A percentile compares a stretch with the other conserved stretches of the same genome.
Evolutionary conservation across 345 rosid genomes (phyloP).

Genomic region (Eucalyptus paniculata): DNA sequence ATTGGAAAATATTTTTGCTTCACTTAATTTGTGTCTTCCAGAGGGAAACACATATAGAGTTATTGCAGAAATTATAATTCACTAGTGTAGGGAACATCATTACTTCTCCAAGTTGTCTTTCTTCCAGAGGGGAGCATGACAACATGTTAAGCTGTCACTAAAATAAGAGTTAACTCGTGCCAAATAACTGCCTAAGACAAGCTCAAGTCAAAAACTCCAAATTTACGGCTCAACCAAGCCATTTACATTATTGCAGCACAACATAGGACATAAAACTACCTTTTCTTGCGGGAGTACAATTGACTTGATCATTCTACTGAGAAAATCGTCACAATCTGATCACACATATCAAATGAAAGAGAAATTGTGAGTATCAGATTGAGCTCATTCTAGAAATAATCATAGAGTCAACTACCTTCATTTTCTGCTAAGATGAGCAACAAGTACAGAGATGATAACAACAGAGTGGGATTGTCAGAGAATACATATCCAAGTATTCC

Average conservation of each 20-base stretch:
- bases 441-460: constrained; percentile 35
- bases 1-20: background rate
- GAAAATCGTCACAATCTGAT: constrained; percentile 23
- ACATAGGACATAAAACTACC: constrained; percentile 12
- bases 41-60: background rate
- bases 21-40: background rate
- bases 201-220: background rate
- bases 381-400: background rate
- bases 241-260: background rate
- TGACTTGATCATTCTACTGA: constrained; percentile 8
- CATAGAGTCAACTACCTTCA: constrained; percentile 24
- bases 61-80: background rate
- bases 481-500: constrained; percentile 25
- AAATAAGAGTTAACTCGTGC: background rate
- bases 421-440: constrained; percentile 34
- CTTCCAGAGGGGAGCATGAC: background rate
- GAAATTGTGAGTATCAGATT: background rate
- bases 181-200: background rate
- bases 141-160: background rate
- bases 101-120: background rate
- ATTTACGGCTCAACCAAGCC: background rate
- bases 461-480: constrained; percentile 30
- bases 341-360: background rate
- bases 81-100: background rate
- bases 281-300: constrained; percentile 6